Evolutionary conservation across 2,329 filamentous ascomycete genomes (phyloP), one percentile per base, ranked within the genome.

Genomic region (Rachicladosporium sp.): DNA sequence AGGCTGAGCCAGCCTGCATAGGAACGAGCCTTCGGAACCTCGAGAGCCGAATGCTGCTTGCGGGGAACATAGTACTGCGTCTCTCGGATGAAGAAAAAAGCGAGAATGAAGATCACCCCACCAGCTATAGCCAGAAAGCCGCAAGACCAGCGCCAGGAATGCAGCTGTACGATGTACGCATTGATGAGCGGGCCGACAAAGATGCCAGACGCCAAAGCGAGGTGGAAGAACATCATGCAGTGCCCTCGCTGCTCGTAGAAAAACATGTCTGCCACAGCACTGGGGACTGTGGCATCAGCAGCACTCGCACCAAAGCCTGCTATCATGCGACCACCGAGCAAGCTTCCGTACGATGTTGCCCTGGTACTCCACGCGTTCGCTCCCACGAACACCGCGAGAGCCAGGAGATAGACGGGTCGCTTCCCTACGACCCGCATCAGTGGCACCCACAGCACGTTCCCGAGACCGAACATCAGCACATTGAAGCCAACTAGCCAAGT

Each of bases 191-290:
- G 58, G 0, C 61, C 61, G 6, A 64, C 35, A 35, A 62, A 64
- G 7, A 61, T 46, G 1, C 61, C 62, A 12, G 49, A 48, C 1
- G 57, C 53, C 35, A 64, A 42, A 5, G 60, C 56, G 6, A 62
- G 40, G 33, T 61, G 53, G 36, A 65, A 63, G 30, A 58, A 51
- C 59, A 63, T 63, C 50, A 63, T 50, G 30, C 53, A 57, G 30
- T 56, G 51, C 1, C 59, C 62, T 9, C 60, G 51, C 31, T 61
- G 50, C 11, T 60, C 50, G 6, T 52, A 44, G 27, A 49, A 51
- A 29, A 62, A 59, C 48, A 64, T 50, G 36, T 65, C 61, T 2
- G 53, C 51, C 1, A 61, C 61, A 1, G 58, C 52, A 7, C 54
- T 54, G 0, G 59, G 57, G 1, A 61, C 58, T 1, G 56, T 56